These are phyloP conservation scores for Phyllosticta ampelicida DNA, from an alignment of 2,329 filamentous ascomycete genomes.

Conservation along the genomic window DNA sequence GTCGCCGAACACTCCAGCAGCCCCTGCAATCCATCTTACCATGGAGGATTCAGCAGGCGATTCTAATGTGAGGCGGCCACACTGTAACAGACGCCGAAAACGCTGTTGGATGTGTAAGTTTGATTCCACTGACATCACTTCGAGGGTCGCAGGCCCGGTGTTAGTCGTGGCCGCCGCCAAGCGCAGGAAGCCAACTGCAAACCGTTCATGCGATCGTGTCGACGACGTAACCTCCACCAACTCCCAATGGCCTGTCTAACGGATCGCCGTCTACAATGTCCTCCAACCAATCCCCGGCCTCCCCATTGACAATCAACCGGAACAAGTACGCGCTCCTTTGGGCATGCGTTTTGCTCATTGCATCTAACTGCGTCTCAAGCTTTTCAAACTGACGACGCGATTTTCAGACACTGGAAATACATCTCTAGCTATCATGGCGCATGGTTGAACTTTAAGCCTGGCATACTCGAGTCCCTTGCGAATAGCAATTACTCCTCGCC, in stretches of 20 bases:
- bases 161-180: not conserved
- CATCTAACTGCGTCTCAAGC: constrained; percentile 11
- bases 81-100: not conserved
- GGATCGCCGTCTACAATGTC: not conserved
- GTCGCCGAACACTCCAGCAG: not conserved
- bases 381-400: constrained; percentile 1
- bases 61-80: not conserved
- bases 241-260: not conserved
- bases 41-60: not conserved
- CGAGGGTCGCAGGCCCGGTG: not conserved
- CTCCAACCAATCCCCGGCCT: constrained; percentile 12
- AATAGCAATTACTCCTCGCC: constrained; percentile 70
- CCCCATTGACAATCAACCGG: constrained; percentile 30
- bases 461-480: constrained; percentile 68
- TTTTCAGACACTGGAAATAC: constrained; percentile 65
- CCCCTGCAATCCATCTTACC: not conserved
- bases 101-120: not conserved
- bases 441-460: constrained; percentile 69
- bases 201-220: not conserved
- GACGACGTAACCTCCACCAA: not conserved
- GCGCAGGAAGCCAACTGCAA: not conserved
- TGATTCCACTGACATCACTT: not conserved
- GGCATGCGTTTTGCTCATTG: not conserved
- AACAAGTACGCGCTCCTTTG: constrained; percentile 27
- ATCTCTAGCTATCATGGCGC: constrained; percentile 76